Percentiles rank a stretch among this genome's conserved stretches.
Evolutionary conservation across 1,284 basidiomycete genomes (phyloP).

Genomic region (Lignosus rhinocerotis): DNA sequence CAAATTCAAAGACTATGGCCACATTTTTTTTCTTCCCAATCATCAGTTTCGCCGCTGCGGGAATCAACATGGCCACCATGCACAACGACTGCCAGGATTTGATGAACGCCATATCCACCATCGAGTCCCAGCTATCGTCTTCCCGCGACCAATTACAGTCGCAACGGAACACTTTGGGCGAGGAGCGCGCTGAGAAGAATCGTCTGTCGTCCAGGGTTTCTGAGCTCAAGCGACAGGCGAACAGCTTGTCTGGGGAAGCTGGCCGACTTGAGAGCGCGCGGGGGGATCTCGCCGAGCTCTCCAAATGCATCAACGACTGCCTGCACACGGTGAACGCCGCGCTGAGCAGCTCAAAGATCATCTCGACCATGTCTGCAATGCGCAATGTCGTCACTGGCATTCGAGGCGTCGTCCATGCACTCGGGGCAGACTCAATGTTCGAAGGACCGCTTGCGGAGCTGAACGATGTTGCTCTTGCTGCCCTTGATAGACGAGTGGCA

Average conservation of each 20-base stretch:
- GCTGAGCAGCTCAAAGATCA: constrained; percentile 11
- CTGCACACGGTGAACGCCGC: constrained; percentile 7
- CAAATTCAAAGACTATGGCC: background rate
- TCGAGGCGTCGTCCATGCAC: constrained; percentile 3
- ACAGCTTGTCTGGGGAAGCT: background rate
- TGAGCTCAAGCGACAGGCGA: background rate
- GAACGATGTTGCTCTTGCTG: constrained; percentile 4
- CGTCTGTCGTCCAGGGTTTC: background rate
- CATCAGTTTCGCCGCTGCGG: background rate
- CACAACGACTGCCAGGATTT: background rate
- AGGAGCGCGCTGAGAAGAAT: background rate
- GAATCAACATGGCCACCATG: background rate
- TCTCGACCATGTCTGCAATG: constrained; percentile 6
- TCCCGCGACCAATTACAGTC: background rate
- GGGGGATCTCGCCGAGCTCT: constrained; percentile 1
- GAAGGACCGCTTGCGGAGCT: constrained; percentile 8
- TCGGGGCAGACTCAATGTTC: constrained; percentile 10
- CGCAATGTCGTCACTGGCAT: constrained; percentile 10
- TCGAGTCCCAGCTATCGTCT: constrained; percentile 1
- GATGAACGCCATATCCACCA: background rate
- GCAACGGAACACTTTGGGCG: background rate
- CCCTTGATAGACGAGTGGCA: constrained; percentile 1
- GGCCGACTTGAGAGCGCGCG: background rate
- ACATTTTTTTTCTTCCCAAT: constrained; percentile 1
- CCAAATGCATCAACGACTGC: constrained; percentile 11